A percentile compares a stretch with the other conserved stretches of the same genome.
These are phyloP conservation scores for Solanum pimpinellifolium DNA, from an alignment of 257 asterid species.

Conservation along the genomic window DNA sequence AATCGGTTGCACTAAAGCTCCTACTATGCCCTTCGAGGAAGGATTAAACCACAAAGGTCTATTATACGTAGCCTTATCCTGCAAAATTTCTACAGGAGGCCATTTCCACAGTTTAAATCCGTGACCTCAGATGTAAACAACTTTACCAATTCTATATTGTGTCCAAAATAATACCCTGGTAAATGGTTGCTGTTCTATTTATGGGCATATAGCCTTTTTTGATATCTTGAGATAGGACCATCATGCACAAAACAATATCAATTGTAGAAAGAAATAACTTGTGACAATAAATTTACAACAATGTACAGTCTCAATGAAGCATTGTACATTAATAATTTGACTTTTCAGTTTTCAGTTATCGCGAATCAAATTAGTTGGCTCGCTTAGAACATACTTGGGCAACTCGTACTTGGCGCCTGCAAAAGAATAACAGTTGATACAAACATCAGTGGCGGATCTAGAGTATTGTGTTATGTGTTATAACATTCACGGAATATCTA, in stretches of 20 bases:
- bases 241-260: background rate
- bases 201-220: background rate
- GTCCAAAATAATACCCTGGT: background rate
- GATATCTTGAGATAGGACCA: background rate
- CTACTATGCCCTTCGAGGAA: background rate
- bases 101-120: background rate
- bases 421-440: background rate
- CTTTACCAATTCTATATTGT: background rate
- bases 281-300: background rate
- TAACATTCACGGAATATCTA: background rate
- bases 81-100: background rate
- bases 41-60: accelerated
- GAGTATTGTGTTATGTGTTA: background rate
- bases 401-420: constrained; percentile 79
- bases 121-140: background rate
- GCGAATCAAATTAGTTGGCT: constrained; percentile 65
- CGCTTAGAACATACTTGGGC: constrained; percentile 70
- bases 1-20: background rate
- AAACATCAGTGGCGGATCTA: background rate
- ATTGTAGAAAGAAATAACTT: background rate
- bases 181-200: background rate
- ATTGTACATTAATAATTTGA: background rate
- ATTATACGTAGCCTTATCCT: background rate
- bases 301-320: background rate
- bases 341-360: constrained; percentile 5